Conservation (phyloP, 345 rosid genomes). For the Linum usitatissimum region DNA sequence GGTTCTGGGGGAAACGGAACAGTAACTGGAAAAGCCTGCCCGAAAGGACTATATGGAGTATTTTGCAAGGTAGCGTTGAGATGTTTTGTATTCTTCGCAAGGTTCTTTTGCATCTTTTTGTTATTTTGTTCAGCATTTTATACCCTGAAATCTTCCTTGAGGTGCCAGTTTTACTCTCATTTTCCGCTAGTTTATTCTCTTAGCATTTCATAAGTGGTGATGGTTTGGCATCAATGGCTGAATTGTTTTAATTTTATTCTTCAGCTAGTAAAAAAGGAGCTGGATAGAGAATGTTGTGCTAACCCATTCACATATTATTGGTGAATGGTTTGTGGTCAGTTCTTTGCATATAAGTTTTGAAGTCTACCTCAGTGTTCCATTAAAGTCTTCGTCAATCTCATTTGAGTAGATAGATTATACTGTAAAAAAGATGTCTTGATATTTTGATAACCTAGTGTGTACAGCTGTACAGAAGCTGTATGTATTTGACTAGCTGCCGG, state of each 20-base stretch:
- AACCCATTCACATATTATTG: neutral
- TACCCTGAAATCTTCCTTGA: neutral
- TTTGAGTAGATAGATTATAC: neutral
- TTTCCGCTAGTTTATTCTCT: neutral
- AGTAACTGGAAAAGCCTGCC: slow-evolving; percentile 85
- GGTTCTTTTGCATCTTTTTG: neutral
- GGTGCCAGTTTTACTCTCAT: neutral
- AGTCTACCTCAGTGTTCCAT: neutral
- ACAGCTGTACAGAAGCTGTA: neutral
- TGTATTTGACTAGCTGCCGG: too few species aligned
- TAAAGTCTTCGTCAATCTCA: neutral
- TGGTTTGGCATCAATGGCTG: neutral
- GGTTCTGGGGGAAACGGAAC: slow-evolving; percentile 76
- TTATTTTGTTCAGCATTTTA: too few species aligned
- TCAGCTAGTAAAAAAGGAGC: neutral
- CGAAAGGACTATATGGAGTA: slow-evolving; percentile 78
- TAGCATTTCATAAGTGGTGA: neutral
- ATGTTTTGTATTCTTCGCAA: slow-evolving; percentile 2
- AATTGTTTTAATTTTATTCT: neutral
- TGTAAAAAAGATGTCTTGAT: neutral
- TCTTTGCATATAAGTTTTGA: neutral
- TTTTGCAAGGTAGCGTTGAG: slow-evolving; percentile 58
- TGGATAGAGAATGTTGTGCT: neutral
- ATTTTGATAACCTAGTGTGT: neutral
- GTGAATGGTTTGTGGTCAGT: neutral